Base-by-base conservation (phyloP, 208 protist genomes). In the Endotrypanum monterogeii region DNA sequence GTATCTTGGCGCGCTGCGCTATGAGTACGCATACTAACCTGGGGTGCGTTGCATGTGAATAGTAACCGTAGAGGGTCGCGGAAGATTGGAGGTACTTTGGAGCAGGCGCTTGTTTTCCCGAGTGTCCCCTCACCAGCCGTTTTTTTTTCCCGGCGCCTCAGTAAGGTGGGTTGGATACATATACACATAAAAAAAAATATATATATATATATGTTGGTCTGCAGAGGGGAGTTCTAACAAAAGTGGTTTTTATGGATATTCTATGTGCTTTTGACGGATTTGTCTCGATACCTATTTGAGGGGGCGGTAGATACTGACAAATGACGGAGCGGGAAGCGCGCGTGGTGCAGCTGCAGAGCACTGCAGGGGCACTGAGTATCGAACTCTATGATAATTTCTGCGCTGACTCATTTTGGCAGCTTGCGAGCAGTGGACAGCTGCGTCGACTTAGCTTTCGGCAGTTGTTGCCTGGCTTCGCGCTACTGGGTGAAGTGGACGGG, bases 361-460 rank as follows among this genome's bases (percentile, higher is more conserved):
- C 44, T 41, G 67, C 79, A 25, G 89, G 89, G 35, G 32, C 81
- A 4, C 70, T 93, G n/a, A 73, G 76, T 25, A 63, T 93, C 48
- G 80, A 90, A 66, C 76, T 93, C n/a, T 93, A 93, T 65, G 75
- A 88, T 69, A 67, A 76, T 20, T 56, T 52, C 1, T 72, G 50
- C 23, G 71, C 80, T 5, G 63, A 83, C 20, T 73, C 84, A 0
- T 93, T 93, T 61, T 74, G 50, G 57, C 72, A 79, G 41, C 71
- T 91, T 41, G 89, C 84, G 2, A 58, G 63, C 39, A 89, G 82
- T 54, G 86, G 84, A 0, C 89, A 93, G 73, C 78, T 93, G 23
- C 56, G 84, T 9, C 82, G 80, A 3, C 71, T 77, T 6, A 16
- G 77, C 0, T 90, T 93, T 46, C 35, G 57, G 2, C 57, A 70